Conservation (phyloP, 1,284 basidiomycete genomes). For the Trametes sp. region DNA sequence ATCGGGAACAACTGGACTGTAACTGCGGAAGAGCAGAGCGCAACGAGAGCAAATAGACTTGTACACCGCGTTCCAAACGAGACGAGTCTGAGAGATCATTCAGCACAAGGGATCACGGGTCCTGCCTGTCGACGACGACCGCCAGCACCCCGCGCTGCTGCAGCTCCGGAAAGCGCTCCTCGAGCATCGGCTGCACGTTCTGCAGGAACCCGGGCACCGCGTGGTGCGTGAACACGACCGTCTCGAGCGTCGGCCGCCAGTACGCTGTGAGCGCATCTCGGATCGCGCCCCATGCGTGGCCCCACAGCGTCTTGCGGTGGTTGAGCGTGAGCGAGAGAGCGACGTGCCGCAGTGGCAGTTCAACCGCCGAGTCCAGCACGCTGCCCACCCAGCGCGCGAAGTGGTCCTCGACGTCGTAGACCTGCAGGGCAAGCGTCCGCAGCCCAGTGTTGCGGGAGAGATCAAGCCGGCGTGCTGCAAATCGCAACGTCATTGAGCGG, state of each 20-base stretch:
- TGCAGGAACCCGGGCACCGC: slow-evolving; percentile 13
- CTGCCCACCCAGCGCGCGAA: slow-evolving; percentile 10
- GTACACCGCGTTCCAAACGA: no score
- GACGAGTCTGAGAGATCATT: no score
- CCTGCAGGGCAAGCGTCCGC: slow-evolving; percentile 14
- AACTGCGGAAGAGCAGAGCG: no score
- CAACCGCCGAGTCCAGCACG: slow-evolving; percentile 12
- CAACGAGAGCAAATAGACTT: background rate
- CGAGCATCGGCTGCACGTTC: slow-evolving; percentile 1
- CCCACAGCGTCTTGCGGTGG: slow-evolving; percentile 14
- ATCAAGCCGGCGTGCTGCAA: background rate
- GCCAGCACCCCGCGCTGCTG: slow-evolving; percentile 6
- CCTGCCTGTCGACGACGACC: slow-evolving; percentile 11
- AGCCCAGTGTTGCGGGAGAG: background rate
- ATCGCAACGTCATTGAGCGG: no score
- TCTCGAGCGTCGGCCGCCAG: slow-evolving; percentile 12
- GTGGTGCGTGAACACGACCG: slow-evolving; percentile 15
- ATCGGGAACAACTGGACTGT: background rate
- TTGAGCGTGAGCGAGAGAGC: slow-evolving; percentile 17
- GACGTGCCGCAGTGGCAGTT: slow-evolving; percentile 8
- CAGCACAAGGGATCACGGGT: background rate
- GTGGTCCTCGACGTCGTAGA: slow-evolving; percentile 8
- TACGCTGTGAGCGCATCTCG: slow-evolving; percentile 4
- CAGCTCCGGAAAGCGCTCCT: slow-evolving; percentile 8
- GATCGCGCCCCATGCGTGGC: slow-evolving; percentile 8